Conservation (phyloP, 192 early-diverging fungal genomes). For the Gonapodya sp. region DNA sequence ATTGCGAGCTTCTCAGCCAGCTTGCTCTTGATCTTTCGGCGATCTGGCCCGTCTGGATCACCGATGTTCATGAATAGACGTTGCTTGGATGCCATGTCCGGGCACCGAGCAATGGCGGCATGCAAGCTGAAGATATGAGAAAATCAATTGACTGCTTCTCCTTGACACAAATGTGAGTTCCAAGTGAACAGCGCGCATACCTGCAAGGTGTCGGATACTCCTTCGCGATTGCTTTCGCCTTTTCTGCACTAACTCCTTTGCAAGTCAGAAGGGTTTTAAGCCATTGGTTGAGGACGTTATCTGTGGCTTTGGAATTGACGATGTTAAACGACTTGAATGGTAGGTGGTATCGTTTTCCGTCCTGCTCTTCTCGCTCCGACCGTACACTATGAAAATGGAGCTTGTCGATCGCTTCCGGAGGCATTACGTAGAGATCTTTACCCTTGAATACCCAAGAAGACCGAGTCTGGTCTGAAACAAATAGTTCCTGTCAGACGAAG, state of each 20-base stretch:
- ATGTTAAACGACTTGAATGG: slow-evolving; percentile 51
- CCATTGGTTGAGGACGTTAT: slow-evolving; percentile 58
- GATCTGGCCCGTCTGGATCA: not conserved
- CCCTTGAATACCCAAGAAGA: slow-evolving; percentile 12
- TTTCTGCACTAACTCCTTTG: slow-evolving; percentile 74
- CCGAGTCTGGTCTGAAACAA: slow-evolving; percentile 30
- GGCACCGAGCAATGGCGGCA: not conserved
- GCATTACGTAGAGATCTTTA: slow-evolving; percentile 19
- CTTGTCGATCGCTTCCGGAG: slow-evolving; percentile 9
- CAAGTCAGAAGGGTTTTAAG: slow-evolving; percentile 54
- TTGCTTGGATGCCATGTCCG: not conserved
- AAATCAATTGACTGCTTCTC: no score
- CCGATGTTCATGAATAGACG: not conserved
- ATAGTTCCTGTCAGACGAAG: slow-evolving; percentile 14
- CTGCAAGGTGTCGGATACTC: slow-evolving; percentile 58
- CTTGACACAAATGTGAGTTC: no score
- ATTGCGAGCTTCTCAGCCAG: not conserved
- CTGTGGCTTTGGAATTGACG: slow-evolving; percentile 66
- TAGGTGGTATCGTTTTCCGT: slow-evolving; percentile 32
- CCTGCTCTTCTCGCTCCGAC: slow-evolving; percentile 9
- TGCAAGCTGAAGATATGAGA: not conserved
- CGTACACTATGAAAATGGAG: slow-evolving; percentile 19
- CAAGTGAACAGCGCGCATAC: no score
- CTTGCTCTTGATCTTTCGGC: not conserved
- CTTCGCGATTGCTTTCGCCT: slow-evolving; percentile 61